A percentile compares a stretch with the other conserved stretches of the same genome.
Conservation (phyloP, 2,329 filamentous ascomycete genomes). For the Xylaria sp. region DNA sequence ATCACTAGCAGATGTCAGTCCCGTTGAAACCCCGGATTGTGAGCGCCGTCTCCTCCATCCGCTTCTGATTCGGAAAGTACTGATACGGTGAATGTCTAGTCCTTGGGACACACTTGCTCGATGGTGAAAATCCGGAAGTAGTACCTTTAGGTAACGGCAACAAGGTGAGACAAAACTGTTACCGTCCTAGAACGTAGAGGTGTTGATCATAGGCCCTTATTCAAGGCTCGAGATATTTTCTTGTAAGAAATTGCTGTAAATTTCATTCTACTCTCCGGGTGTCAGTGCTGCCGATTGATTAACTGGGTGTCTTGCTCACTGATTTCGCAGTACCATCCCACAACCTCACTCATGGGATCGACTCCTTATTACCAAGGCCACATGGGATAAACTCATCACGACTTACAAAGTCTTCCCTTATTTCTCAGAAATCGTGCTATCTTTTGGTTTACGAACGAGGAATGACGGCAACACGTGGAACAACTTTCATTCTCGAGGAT, state of each 20-base stretch:
- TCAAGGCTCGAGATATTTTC: background rate
- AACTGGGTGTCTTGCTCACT: background rate
- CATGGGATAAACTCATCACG: background rate
- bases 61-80: background rate
- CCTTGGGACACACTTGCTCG: background rate
- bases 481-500: background rate
- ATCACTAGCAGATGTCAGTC: background rate
- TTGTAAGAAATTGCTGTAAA: background rate
- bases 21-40: background rate
- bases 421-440: background rate
- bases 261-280: background rate
- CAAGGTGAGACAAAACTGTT: background rate
- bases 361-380: background rate
- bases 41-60: background rate
- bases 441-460: background rate
- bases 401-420: background rate
- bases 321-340: background rate
- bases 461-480: conserved; percentile 1
- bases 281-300: too few species aligned
- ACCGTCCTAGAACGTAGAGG: background rate
- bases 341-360: conserved; percentile 5
- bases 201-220: background rate
- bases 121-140: background rate
- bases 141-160: background rate
- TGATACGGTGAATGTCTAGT: background rate